A percentile compares a stretch with the other conserved stretches of the same genome.
Conservation (phyloP, 805 yeast species). For the Priceomyces medius region DNA sequence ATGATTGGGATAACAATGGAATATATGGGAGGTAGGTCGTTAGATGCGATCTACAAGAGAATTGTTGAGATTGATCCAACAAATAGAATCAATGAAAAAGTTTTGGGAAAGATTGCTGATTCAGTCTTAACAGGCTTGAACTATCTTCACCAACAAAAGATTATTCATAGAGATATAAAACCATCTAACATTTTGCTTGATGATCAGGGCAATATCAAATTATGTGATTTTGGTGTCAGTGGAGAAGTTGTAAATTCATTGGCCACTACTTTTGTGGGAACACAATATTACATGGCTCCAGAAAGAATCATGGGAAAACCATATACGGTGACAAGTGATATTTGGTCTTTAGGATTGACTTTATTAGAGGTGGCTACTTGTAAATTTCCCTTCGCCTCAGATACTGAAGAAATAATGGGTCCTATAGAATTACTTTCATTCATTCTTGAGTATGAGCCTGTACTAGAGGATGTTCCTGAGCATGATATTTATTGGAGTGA, state of each 20-base stretch:
- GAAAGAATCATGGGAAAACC: constrained; percentile 96
- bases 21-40: constrained; percentile 88
- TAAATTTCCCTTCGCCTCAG: constrained; percentile 67
- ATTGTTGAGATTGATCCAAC: constrained; percentile 62
- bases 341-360: constrained; percentile 88
- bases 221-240: constrained; percentile 97
- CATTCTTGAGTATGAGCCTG: constrained; percentile 81
- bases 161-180: constrained; percentile 93
- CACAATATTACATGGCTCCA: constrained; percentile 98
- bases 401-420: constrained; percentile 32
- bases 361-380: constrained; percentile 90
- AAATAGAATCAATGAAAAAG: constrained; percentile 90
- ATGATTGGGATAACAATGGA: constrained; percentile 96
- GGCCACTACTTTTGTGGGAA: constrained; percentile 96
- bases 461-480: constrained; percentile 71
- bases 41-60: constrained; percentile 86
- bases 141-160: constrained; percentile 81
- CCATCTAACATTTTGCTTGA: constrained; percentile 90
- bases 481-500: constrained; percentile 78
- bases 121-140: constrained; percentile 81
- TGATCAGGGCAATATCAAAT: constrained; percentile 73
- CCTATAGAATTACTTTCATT: constrained; percentile 85
- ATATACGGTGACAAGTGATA: constrained; percentile 91
- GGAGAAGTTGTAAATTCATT: constrained; percentile 95
- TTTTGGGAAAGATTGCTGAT: constrained; percentile 85